A percentile compares a stretch with the other conserved stretches of the same genome.
These are phyloP conservation scores for Suhomyces bolitotheri DNA, from an alignment of 1,139 yeast species.

Conservation along the genomic window DNA sequence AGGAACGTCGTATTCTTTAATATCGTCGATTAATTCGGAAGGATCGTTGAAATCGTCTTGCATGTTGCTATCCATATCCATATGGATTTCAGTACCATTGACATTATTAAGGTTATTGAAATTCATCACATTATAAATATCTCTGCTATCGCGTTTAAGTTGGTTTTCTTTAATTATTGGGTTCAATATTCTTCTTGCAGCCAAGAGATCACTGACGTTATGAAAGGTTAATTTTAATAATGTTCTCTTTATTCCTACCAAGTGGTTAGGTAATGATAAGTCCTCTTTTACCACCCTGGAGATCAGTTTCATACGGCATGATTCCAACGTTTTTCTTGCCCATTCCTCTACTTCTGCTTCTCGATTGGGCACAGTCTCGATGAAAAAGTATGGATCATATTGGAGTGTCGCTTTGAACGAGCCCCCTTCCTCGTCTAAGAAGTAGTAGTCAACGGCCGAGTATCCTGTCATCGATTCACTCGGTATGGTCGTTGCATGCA, in stretches of 20 bases:
- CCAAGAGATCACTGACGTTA: constrained; percentile 70
- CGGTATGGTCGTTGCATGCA: constrained; percentile 71
- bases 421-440: constrained; percentile 97
- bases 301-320: constrained; percentile 54
- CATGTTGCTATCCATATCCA: constrained; percentile 15
- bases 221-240: constrained; percentile 72
- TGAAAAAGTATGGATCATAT: constrained; percentile 84
- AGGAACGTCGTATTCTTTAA: constrained; percentile 94
- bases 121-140: constrained; percentile 62
- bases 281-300: constrained; percentile 71
- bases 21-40: constrained; percentile 67
- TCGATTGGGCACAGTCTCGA: constrained; percentile 63
- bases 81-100: constrained; percentile 19
- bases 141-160: constrained; percentile 62
- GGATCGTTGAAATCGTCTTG: constrained; percentile 49
- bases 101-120: constrained; percentile 34
- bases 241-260: constrained; percentile 70
- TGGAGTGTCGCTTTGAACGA: constrained; percentile 82
- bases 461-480: constrained; percentile 50
- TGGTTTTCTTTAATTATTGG: constrained; percentile 76
- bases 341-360: constrained; percentile 89
- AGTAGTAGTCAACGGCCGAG: constrained; percentile 92
- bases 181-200: constrained; percentile 65
- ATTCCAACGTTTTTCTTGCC: constrained; percentile 66
- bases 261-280: constrained; percentile 76